A percentile compares a stretch with the other conserved stretches of the same genome.
These are phyloP conservation scores for Epichloe hybrida DNA, from an alignment of 2,329 filamentous ascomycete species.

Conservation along the genomic window DNA sequence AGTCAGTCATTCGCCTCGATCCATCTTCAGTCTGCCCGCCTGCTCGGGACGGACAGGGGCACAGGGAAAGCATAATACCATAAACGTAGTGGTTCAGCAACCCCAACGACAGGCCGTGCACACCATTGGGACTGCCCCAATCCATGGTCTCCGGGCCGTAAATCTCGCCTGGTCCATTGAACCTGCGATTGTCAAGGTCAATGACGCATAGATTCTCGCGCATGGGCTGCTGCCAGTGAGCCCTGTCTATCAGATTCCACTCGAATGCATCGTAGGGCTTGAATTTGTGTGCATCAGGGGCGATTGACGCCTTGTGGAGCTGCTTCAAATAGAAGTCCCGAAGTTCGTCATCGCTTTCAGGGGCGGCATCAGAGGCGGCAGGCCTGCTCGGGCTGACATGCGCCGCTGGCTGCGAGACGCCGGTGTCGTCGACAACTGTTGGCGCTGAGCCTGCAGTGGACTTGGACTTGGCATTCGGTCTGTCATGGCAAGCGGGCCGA, in stretches of 20 bases:
- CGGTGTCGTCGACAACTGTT: neutral
- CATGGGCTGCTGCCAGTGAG: conserved; percentile 20
- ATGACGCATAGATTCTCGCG: conserved; percentile 30
- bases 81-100: conserved; percentile 32
- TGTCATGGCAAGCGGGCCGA: neutral
- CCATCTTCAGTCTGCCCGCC: neutral
- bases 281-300: conserved; percentile 15
- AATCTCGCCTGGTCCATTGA: conserved; percentile 21
- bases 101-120: conserved; percentile 26
- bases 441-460: neutral
- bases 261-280: conserved; percentile 20
- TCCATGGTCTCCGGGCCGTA: conserved; percentile 22
- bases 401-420: neutral
- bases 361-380: neutral
- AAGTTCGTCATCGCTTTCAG: conserved; percentile 8
- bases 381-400: neutral
- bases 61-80: conserved; percentile 16
- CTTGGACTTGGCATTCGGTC: neutral
- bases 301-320: conserved; percentile 17
- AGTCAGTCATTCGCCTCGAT: neutral
- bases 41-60: neutral
- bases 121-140: conserved; percentile 19
- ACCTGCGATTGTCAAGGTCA: conserved; percentile 29
- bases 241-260: conserved; percentile 14
- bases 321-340: conserved; percentile 20